phyloP scores from a whole-genome alignment of 2,329 filamentous ascomycete species.

The Ceratocystis colombiana region DNA sequence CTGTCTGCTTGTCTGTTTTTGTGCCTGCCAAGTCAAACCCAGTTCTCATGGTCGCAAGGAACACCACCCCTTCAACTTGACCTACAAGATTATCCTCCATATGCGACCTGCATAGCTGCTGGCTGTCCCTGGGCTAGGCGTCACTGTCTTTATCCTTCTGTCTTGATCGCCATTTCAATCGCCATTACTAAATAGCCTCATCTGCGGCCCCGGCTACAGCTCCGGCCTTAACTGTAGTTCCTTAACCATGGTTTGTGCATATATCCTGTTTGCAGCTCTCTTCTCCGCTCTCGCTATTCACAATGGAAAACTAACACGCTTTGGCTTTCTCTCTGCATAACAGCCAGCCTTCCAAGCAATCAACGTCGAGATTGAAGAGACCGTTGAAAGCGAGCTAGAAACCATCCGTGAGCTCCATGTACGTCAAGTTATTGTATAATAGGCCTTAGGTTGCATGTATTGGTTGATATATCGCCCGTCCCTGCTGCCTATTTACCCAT shows the following conservation, averaged over 20 bases:
- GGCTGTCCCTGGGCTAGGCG: too few relatives aligned
- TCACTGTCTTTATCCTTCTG: too few relatives aligned
- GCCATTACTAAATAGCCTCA: too few relatives aligned
- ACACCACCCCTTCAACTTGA: too few relatives aligned
- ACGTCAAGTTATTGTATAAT: slow-evolving; percentile 25
- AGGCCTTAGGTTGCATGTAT: background rate
- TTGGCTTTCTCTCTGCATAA: background rate
- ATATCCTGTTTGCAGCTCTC: background rate
- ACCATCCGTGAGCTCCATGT: slow-evolving; percentile 88
- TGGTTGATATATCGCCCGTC: background rate
- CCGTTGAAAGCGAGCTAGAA: slow-evolving; percentile 81
- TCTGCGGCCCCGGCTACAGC: too few relatives aligned
- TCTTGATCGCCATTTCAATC: too few relatives aligned
- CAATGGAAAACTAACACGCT: background rate
- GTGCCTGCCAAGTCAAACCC: too few relatives aligned
- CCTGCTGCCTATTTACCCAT: background rate
- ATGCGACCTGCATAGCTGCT: too few relatives aligned
- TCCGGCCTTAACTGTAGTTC: background rate
- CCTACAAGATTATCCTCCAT: too few relatives aligned
- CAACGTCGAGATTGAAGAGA: slow-evolving; percentile 89
- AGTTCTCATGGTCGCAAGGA: too few relatives aligned
- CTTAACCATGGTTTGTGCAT: slow-evolving; percentile 10
- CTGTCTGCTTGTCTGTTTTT: too few relatives aligned
- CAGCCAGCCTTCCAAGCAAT: slow-evolving; percentile 69
- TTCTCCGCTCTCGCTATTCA: background rate